These are phyloP conservation scores for Angophora floribunda DNA, from an alignment of 345 rosid species.

Conservation along the genomic window DNA sequence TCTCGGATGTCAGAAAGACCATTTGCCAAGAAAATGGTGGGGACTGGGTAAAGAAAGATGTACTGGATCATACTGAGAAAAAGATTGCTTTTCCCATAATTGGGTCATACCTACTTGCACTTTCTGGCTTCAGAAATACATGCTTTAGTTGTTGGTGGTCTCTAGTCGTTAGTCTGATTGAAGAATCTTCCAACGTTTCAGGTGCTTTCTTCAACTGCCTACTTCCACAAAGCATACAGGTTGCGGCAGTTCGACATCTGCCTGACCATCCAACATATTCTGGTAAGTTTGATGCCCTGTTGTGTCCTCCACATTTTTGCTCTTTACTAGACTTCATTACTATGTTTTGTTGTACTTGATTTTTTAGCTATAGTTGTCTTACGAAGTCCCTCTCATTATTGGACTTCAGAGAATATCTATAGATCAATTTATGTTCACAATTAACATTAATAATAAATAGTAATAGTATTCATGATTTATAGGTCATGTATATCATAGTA, in stretches of 20 bases:
- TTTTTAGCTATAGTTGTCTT: background rate
- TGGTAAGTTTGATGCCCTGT: slow-evolving; percentile 31
- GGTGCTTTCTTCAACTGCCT: slow-evolving; percentile 94
- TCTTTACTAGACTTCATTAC: background rate
- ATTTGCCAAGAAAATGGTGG: background rate
- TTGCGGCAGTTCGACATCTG: slow-evolving; percentile 66
- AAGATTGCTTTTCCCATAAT: background rate
- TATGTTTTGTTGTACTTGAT: background rate
- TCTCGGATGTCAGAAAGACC: background rate
- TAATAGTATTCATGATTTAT: background rate
- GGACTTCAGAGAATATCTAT: background rate
- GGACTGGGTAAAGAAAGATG: background rate
- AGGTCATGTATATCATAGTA: background rate
- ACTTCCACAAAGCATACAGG: slow-evolving; percentile 82
- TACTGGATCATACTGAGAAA: background rate
- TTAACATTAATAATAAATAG: background rate
- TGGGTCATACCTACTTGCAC: background rate
- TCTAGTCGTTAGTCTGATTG: background rate
- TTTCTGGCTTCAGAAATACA: background rate
- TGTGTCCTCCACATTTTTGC: background rate
- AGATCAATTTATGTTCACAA: background rate
- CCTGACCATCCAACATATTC: slow-evolving; percentile 64
- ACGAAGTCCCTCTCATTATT: background rate
- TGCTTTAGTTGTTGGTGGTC: background rate
- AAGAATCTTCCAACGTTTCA: slow-evolving; percentile 25